phyloP scores from a whole-genome alignment of 202 grass and related monocot species.

The Musa balbisiana region DNA sequence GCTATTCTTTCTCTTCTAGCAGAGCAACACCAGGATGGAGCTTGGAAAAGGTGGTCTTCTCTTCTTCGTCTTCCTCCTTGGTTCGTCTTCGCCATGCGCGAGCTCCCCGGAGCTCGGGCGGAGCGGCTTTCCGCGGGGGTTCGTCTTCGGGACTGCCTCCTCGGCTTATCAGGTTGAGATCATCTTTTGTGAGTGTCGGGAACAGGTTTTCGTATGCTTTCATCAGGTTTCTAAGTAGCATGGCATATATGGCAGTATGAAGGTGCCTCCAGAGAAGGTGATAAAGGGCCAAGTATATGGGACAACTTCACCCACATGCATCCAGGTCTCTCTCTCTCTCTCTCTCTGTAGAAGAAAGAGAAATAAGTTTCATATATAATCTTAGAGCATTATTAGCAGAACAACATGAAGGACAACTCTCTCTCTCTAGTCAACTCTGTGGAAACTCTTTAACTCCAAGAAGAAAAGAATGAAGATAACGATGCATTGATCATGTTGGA shows the following conservation, averaged over 20 bases:
- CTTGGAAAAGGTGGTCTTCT: not conserved
- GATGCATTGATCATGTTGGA: no score
- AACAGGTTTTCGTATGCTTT: not conserved
- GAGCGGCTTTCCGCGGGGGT: slow-evolving; percentile 50
- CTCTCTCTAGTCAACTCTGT: not conserved
- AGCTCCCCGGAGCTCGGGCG: slow-evolving; percentile 12
- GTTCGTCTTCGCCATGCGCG: not conserved
- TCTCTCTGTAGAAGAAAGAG: not conserved
- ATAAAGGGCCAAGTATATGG: slow-evolving; percentile 59
- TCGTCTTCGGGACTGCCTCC: slow-evolving; percentile 61
- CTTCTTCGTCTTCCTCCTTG: not conserved
- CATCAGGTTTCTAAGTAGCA: not conserved
- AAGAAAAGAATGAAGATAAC: not conserved
- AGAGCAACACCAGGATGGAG: not conserved
- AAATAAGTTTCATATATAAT: no score
- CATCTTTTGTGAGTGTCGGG: not conserved
- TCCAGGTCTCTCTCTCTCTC: slow-evolving; percentile 22
- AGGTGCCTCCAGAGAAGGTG: slow-evolving; percentile 43
- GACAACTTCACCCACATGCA: slow-evolving; percentile 52
- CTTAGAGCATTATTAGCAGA: no score
- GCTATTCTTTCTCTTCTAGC: not conserved
- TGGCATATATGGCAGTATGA: slow-evolving; percentile 34
- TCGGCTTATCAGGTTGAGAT: slow-evolving; percentile 51
- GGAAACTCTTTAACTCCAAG: not conserved
- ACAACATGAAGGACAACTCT: not conserved